Conservation (phyloP, 2,329 filamentous ascomycete species). For the Colletotrichum spaethianum region DNA sequence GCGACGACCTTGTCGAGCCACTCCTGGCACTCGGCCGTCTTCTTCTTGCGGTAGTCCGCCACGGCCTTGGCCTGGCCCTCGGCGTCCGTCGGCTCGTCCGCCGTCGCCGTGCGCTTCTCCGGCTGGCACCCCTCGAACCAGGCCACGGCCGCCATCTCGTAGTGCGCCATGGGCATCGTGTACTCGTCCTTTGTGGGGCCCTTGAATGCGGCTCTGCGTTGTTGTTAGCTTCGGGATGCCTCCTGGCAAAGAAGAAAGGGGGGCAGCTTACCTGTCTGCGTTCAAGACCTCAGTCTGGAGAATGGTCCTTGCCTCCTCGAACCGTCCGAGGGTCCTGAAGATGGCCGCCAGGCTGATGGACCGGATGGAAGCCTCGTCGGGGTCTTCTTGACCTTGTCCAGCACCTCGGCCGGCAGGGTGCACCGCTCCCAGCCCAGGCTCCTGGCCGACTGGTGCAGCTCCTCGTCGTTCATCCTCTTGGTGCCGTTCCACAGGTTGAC, state of each 20-base stretch:
- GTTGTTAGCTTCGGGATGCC: background rate
- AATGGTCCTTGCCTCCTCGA: slow-evolving; percentile 75
- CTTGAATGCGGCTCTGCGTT: slow-evolving; percentile 65
- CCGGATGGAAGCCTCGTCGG: slow-evolving; percentile 74
- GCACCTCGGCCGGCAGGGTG: slow-evolving; percentile 59
- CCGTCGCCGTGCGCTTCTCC: slow-evolving; percentile 43
- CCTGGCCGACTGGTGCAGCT: slow-evolving; percentile 75
- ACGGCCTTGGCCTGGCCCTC: slow-evolving; percentile 47
- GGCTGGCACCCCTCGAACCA: slow-evolving; percentile 78
- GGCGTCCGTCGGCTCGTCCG: slow-evolving; percentile 50
- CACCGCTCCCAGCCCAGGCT: slow-evolving; percentile 78
- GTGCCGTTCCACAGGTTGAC: slow-evolving; percentile 93
- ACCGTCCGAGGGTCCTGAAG: slow-evolving; percentile 73
- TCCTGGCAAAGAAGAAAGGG: background rate
- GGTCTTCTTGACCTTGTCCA: slow-evolving; percentile 64
- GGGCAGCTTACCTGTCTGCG: slow-evolving; percentile 69
- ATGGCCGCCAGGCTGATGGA: slow-evolving; percentile 77
- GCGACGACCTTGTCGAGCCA: slow-evolving; percentile 77
- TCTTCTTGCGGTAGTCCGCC: slow-evolving; percentile 58
- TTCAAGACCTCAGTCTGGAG: slow-evolving; percentile 76
- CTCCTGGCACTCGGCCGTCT: slow-evolving; percentile 72
- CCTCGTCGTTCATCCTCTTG: slow-evolving; percentile 79
- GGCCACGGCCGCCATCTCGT: slow-evolving; percentile 86
- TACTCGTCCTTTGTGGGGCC: slow-evolving; percentile 78
- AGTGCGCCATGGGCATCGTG: slow-evolving; percentile 80